Conservation (phyloP, 1,139 yeast genomes). For the Diutina ranongensis region DNA sequence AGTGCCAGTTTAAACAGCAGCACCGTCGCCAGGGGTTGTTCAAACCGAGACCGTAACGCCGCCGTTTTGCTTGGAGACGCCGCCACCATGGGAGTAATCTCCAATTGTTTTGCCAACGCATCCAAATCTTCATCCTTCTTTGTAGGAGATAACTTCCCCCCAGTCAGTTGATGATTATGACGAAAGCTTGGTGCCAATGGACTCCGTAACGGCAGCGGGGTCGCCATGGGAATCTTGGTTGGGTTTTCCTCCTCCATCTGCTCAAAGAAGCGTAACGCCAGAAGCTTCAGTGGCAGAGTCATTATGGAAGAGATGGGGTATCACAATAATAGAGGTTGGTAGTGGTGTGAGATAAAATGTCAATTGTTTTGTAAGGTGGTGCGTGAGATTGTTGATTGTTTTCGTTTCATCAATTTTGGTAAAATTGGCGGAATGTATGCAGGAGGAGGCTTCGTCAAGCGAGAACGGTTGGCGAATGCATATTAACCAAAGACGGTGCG, state of each 20-base stretch:
- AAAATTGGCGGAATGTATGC: too few species aligned
- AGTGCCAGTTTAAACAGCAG: conserved; percentile 1
- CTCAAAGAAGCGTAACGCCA: conserved; percentile 5
- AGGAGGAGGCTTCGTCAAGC: too few species aligned
- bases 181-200: conserved; percentile 2
- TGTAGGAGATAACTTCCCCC: too few species aligned
- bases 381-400: too few species aligned
- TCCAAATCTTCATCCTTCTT: conserved; percentile 2
- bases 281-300: conserved; percentile 6
- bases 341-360: background rate
- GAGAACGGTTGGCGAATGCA: too few species aligned
- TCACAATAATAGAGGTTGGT: background rate
- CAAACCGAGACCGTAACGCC: conserved; percentile 2
- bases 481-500: too few species aligned
- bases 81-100: background rate
- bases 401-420: too few species aligned
- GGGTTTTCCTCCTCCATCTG: conserved; percentile 6
- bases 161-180: background rate
- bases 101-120: conserved; percentile 3
- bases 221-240: background rate
- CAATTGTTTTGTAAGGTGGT: background rate
- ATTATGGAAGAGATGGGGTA: background rate
- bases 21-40: conserved; percentile 6
- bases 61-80: background rate
- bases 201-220: background rate